Evolutionary conservation across 2,329 filamentous ascomycete genomes (phyloP).

Genomic region (Pseudogymnoascus sp.): DNA sequence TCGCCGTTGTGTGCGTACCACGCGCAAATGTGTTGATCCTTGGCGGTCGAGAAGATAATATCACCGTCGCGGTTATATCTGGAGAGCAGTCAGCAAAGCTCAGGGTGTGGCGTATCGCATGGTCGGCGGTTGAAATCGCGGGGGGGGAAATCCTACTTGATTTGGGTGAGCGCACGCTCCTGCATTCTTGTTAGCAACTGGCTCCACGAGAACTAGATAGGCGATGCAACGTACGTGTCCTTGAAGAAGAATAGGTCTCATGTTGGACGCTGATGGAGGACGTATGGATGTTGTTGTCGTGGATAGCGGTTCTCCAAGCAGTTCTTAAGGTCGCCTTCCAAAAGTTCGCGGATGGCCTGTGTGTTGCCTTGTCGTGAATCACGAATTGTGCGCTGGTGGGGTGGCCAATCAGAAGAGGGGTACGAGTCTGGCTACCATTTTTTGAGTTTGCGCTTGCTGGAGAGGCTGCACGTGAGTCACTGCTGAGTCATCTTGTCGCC

Average conservation of each 20-base stretch:
- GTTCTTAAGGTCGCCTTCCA: not conserved
- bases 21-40: constrained; percentile 93
- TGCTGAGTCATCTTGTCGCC: not conserved
- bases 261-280: constrained; percentile 42
- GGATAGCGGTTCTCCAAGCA: constrained; percentile 4
- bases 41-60: constrained; percentile 88
- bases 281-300: not conserved
- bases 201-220: not conserved
- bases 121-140: constrained; percentile 11
- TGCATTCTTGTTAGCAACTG: constrained; percentile 30
- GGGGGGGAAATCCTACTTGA: constrained; percentile 52
- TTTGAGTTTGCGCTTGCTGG: not conserved
- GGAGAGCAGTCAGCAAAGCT: constrained; percentile 18
- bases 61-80: constrained; percentile 94
- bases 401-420: constrained; percentile 1
- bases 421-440: not conserved
- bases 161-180: constrained; percentile 92
- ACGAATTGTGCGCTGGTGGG: constrained; percentile 11
- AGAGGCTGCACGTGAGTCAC: constrained; percentile 8
- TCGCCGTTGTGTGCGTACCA: constrained; percentile 99
- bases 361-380: constrained; percentile 10
- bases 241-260: constrained; percentile 94
- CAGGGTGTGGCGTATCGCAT: constrained; percentile 9
- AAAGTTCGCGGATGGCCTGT: constrained; percentile 9
- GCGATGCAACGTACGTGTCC: constrained; percentile 62